A percentile compares a stretch with the other conserved stretches of the same genome.
These are phyloP conservation scores for Daldinia sp. DNA, from an alignment of 2,329 filamentous ascomycete species.

Conservation along the genomic window DNA sequence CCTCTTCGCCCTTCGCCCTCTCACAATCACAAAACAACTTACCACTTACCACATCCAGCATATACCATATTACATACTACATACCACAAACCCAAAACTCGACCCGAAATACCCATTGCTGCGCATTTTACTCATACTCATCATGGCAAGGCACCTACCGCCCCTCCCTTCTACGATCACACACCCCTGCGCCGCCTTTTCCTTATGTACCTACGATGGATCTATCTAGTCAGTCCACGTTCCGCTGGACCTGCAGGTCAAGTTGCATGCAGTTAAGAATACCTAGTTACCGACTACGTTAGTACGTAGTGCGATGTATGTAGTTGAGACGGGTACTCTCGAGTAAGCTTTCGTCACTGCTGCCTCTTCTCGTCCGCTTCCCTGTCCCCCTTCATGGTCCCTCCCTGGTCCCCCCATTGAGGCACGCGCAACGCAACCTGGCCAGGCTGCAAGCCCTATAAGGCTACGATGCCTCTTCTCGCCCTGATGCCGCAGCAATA, in stretches of 20 bases:
- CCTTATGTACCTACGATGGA: conserved; percentile 29
- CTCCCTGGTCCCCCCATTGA: conserved; percentile 4
- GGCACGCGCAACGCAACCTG: conserved; percentile 37
- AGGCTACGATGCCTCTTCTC: conserved; percentile 61
- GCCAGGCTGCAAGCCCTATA: conserved; percentile 59
- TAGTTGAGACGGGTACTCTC: conserved; percentile 40
- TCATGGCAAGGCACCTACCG: conserved; percentile 41
- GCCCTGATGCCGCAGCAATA: conserved; percentile 36
- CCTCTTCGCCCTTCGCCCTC: conserved; percentile 27
- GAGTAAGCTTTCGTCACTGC: conserved; percentile 44
- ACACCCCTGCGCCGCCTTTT: conserved; percentile 37
- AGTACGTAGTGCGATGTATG: conserved; percentile 33
- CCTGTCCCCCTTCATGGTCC: conserved; percentile 25
- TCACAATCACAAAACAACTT: conserved; percentile 23
- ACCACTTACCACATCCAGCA: too few species aligned
- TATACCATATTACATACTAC: too few species aligned
- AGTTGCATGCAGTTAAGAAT: conserved; percentile 11
- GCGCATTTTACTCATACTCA: conserved; percentile 37
- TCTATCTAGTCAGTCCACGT: conserved; percentile 28
- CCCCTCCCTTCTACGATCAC: conserved; percentile 17
- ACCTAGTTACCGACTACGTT: conserved; percentile 12
- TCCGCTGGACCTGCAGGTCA: conserved; percentile 9
- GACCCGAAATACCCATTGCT: conserved; percentile 25
- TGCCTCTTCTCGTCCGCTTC: conserved; percentile 41
- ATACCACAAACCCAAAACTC: conserved; percentile 23